phyloP scores from a whole-genome alignment of 371 early-diverging fungal species.

The Mortierella sp. region DNA sequence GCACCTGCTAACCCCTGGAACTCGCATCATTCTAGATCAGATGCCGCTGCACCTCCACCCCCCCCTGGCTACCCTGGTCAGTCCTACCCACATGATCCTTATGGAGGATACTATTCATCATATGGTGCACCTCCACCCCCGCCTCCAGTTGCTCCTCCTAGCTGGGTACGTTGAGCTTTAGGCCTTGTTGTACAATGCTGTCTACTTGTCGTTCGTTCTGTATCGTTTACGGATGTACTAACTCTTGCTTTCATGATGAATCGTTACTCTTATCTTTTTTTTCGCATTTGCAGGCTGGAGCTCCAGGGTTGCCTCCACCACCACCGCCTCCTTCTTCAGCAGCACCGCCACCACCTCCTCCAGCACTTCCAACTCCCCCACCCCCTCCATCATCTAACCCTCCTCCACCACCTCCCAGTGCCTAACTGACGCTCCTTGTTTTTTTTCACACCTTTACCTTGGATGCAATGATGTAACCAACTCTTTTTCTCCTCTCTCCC shows the following conservation, averaged over 20 bases:
- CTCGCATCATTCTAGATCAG: slow-evolving; percentile 21
- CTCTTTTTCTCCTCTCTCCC: not conserved
- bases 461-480: slow-evolving; percentile 7
- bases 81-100: slow-evolving; percentile 38
- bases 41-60: slow-evolving; percentile 34
- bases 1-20: slow-evolving; percentile 37
- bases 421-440: slow-evolving; percentile 12
- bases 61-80: slow-evolving; percentile 39
- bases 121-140: slow-evolving; percentile 43
- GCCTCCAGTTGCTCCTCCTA: slow-evolving; percentile 43
- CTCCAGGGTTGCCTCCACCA: slow-evolving; percentile 46
- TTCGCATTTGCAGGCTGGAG: slow-evolving; percentile 17
- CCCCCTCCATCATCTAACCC: slow-evolving; percentile 28
- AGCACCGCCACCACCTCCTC: slow-evolving; percentile 36
- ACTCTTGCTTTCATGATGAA: not conserved
- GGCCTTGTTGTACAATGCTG: not conserved
- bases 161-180: slow-evolving; percentile 27
- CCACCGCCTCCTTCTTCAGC: slow-evolving; percentile 34
- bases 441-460: not conserved
- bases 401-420: slow-evolving; percentile 31
- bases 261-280: not conserved
- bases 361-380: slow-evolving; percentile 29
- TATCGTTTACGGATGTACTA: not conserved
- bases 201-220: too few relatives aligned
- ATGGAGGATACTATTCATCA: slow-evolving; percentile 40